Percentiles rank a stretch among this genome's conserved stretches.
Conservation (phyloP, 139 green algal species). For the Edaphochlamys debaryana region DNA sequence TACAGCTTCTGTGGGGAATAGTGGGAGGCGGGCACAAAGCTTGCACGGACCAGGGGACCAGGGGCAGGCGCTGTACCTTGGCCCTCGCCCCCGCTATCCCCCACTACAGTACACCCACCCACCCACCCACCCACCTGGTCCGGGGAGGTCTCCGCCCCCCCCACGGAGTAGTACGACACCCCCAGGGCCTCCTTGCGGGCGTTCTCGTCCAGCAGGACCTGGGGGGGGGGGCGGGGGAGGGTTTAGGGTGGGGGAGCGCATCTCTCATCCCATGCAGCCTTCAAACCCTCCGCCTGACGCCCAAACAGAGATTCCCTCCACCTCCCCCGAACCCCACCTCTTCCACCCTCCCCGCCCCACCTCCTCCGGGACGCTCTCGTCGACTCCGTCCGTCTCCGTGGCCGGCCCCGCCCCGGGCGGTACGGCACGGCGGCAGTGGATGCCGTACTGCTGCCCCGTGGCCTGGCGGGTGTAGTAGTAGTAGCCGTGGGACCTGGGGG, state of each 20-base stretch:
- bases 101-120: no score
- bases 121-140: no score
- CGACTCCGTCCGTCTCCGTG: conserved; percentile 64
- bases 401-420: conserved; percentile 27
- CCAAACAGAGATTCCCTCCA: no score
- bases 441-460: conserved; percentile 75
- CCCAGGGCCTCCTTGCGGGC: conserved; percentile 54
- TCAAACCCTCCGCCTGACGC: no score
- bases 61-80: no score
- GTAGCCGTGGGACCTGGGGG: conserved; percentile 67
- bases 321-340: no score
- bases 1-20: conserved; percentile 70
- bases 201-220: conserved; percentile 71
- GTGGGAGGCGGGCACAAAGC: no score
- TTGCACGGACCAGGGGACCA: no score
- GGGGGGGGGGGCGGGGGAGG: not conserved
- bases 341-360: not conserved
- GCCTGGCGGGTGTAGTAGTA: conserved; percentile 87
- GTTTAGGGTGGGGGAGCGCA: no score
- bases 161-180: conserved; percentile 64
- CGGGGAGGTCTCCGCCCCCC: conserved; percentile 55
- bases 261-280: no score
- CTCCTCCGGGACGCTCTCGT: conserved; percentile 26
- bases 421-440: conserved; percentile 79
- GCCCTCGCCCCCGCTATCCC: no score